Conservation (phyloP, 306 rosid genomes). For the peach (Prunus persica) region Prunus_persica_NCBIv2 NC_034010.1:25952501-25953000, state of each 20-base stretch:
- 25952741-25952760: slow-evolving; percentile 87
- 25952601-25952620: slow-evolving; percentile 94
- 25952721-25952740: slow-evolving; percentile 90
- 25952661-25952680: slow-evolving; percentile 80
- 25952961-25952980: neutral
- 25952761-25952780: slow-evolving; percentile 92
- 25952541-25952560: slow-evolving; percentile 83
- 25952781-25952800: slow-evolving; percentile 92
- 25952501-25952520: slow-evolving; percentile 89
- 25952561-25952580: slow-evolving; percentile 88
- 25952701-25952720: slow-evolving; percentile 75
- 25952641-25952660: slow-evolving; percentile 74
- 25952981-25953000: slow-evolving; percentile 15
- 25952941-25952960: slow-evolving; percentile 11
- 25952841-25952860: slow-evolving; percentile 47
- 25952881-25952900: slow-evolving; percentile 67
- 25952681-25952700: slow-evolving; percentile 86
- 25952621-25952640: slow-evolving; percentile 92
- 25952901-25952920: slow-evolving; percentile 74
- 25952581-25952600: slow-evolving; percentile 90
- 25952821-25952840: slow-evolving; percentile 81
- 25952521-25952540: slow-evolving; percentile 71
- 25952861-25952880: slow-evolving; percentile 82
- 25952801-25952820: slow-evolving; percentile 96
- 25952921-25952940: slow-evolving; percentile 30